Conservation (phyloP, 305 asterid species). For the Petunia hybrid region DNA sequence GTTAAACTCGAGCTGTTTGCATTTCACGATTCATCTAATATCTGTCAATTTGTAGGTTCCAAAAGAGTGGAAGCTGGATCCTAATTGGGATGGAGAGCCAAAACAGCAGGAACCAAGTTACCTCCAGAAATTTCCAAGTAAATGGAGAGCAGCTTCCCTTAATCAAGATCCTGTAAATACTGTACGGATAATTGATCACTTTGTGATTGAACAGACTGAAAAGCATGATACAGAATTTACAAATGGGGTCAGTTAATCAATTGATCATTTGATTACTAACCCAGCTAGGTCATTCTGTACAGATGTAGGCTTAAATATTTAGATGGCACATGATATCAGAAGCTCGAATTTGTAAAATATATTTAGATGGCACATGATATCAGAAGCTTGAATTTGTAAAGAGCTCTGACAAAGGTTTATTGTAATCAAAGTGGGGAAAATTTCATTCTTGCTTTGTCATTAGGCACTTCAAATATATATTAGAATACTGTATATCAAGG, state of each 20-base stretch:
- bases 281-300: constrained; percentile 22
- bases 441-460: background rate
- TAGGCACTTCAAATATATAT: constrained; percentile 2
- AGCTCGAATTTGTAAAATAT: background rate
- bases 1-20: constrained; percentile 9
- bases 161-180: constrained; percentile 84
- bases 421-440: background rate
- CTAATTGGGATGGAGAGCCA: constrained; percentile 78
- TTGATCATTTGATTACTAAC: constrained; percentile 30
- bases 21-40: background rate
- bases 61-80: constrained; percentile 95
- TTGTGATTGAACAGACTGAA: constrained; percentile 62
- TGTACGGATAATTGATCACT: constrained; percentile 79
- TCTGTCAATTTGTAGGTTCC: constrained; percentile 68
- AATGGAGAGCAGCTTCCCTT: constrained; percentile 73
- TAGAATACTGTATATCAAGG: background rate
- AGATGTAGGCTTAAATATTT: constrained; percentile 13
- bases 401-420: constrained; percentile 2
- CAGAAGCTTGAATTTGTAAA: constrained; percentile 3
- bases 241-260: constrained; percentile 64
- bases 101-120: constrained; percentile 66
- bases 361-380: too few relatives aligned
- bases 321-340: background rate
- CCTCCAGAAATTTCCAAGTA: constrained; percentile 77
- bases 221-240: constrained; percentile 46